phyloP scores from a whole-genome alignment of 1,284 basidiomycete genomes.

The Ganoderma boninense region DNA sequence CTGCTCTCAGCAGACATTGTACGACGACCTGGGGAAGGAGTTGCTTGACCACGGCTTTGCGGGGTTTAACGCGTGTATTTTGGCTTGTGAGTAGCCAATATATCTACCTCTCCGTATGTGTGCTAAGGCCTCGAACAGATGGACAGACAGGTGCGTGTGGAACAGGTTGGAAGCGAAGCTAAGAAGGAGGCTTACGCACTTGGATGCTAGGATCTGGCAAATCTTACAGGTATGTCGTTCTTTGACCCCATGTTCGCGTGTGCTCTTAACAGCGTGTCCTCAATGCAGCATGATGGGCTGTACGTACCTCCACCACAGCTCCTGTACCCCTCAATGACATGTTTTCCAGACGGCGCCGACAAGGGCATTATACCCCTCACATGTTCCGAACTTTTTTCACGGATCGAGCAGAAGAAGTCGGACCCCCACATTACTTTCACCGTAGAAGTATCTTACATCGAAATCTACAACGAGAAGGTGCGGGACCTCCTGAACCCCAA shows the following conservation, averaged over 20 bases:
- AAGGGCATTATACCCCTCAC: slow-evolving; percentile 98
- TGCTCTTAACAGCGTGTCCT: slow-evolving; percentile 3
- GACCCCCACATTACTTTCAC: slow-evolving; percentile 84
- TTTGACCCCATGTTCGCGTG: background rate
- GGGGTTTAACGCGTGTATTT: slow-evolving; percentile 97
- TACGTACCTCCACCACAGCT: slow-evolving; percentile 55
- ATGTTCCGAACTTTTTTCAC: slow-evolving; percentile 90
- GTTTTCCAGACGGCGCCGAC: slow-evolving; percentile 83
- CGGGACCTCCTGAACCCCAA: slow-evolving; percentile 97
- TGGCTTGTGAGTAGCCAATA: slow-evolving; percentile 84
- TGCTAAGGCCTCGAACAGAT: slow-evolving; percentile 55
- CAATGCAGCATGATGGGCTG: slow-evolving; percentile 95
- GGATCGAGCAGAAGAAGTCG: slow-evolving; percentile 75
- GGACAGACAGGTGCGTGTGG: slow-evolving; percentile 81
- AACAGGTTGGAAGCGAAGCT: background rate
- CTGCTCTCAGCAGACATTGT: slow-evolving; percentile 93
- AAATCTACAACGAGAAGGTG: slow-evolving; percentile 99
- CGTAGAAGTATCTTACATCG: slow-evolving; percentile 98
- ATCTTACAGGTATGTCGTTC: slow-evolving; percentile 77
- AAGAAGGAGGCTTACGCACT: slow-evolving; percentile 18
- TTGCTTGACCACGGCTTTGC: slow-evolving; percentile 94
- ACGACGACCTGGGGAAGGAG: slow-evolving; percentile 95
- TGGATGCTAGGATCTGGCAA: slow-evolving; percentile 86
- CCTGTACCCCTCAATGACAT: slow-evolving; percentile 6
- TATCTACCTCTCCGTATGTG: slow-evolving; percentile 10